Evolutionary conservation across 2,329 filamentous ascomycete species (phyloP), one percentile per base, ranked within the genome.

Genomic region (Atkinsonella hypoxylon): DNA sequence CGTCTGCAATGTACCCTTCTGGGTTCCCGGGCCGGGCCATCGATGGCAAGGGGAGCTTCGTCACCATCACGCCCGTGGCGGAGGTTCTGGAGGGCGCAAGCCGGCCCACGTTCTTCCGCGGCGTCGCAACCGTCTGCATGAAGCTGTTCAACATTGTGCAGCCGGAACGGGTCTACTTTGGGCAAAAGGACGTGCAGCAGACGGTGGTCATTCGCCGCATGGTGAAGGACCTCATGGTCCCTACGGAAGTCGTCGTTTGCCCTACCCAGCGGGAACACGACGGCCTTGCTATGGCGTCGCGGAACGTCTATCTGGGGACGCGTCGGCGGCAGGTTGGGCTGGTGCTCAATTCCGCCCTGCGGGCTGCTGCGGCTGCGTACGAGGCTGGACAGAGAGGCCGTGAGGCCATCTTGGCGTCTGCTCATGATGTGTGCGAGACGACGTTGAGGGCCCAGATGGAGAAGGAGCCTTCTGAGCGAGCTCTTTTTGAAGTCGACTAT

Each of bases 181-280:
- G 93, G 4, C 93, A 97, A 67, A 98, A 98, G 70, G 93, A 98
- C 66, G 82, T 96, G 18, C 93, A 98, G 72, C 93, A 98, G 70
- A 95, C 89, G 0, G 87, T 95, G 17, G 79, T 98, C 11, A 87
- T 98, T 61, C 83, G 81, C 61, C 81, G 86, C 43, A 82, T 98
- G 79, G 86, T 96, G 32, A 77, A 81, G 57, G 93, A 98, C 66
- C 90, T 98, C 57, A 81, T 89, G 64, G 67, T 97, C 40, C 80
- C 87, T 39, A 85, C 81, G 3, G 73, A 86, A 20, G 81, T 97
- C 9, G 76, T 83, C 32, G 76, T 97, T 49, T 80, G 83, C 6
- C 74, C 80, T 0, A 98, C 93, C 0, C 73, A 81, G 52, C 77
- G 93, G 47, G 90, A 94, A 54, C 49, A 62, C 2, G 89, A 95